Evolutionary conservation across 805 yeast species (phyloP), one percentile per base, ranked within the genome.

Genomic region (Candida nitratophila): DNA sequence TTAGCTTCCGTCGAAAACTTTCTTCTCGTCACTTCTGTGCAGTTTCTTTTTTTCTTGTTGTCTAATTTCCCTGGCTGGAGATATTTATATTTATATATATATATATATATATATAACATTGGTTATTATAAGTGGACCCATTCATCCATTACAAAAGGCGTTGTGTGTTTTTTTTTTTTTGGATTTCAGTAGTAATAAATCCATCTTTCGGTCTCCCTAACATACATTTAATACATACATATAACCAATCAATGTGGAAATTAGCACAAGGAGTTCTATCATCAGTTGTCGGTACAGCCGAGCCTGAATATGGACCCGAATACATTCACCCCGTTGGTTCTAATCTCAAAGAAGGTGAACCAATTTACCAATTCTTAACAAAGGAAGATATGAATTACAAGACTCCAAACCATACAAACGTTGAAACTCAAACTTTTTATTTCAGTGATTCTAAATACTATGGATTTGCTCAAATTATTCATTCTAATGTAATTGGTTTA

Each of bases 241-340:
- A n/a, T n/a, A n/a, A n/a, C n/a, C n/a, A n/a, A n/a, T n/a, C 20
- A 9, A 62, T 62, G 66, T 62, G 66, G 66, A 62, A 60, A 44
- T 43, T 61, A 43, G 62, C 61, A 39, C 66, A 62, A 47, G 51
- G 61, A 4, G 66, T 65, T 15, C 44, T 60, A n/a, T 86, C 97
- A n/a, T 93, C 95, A 6, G 93, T 89, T 39, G 91, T 97, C 6
- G 99, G 99, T 44, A 79, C 95, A 12, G 96, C 96, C 2, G 99
- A 93, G 64, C 99, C 99, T 22, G 96, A 85, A 60, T 93, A 93
- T 57, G 99, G 99, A 43, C 76, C 83, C 35, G 96, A 84, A 41
- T 95, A 95, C 35, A 86, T 93, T 52, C 91, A 84, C 57, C 77
- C 97, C n/a, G 79, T 90, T 46, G 52, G 54, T 15, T 35, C 46